Evolutionary conservation across 2,329 filamentous ascomycete species (phyloP), one percentile per base, ranked within the genome.

Genomic region (Colletotrichum brevisporum): DNA sequence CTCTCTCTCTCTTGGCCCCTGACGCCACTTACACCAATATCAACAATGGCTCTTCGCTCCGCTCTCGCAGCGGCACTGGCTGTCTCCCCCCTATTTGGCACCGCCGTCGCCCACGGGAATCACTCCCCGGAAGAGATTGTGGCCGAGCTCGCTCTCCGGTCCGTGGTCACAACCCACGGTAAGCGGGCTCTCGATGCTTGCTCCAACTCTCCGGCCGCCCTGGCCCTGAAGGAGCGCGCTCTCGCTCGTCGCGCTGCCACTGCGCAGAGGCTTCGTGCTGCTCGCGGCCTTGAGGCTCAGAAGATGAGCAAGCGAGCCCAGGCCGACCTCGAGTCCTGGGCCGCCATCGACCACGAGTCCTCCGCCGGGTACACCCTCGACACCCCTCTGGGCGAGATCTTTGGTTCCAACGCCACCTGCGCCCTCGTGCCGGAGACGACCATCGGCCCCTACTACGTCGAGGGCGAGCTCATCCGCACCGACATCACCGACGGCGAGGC

Each of bases 401-500:
- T 70, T 9, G 68, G 68, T 18, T 66, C 68, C 50, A 68, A 70
- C 59, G 64, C 58, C 36, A 70, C 63, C 54, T 70, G 68, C 58
- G 45, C 58, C 26, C 64, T 70, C 53, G 63, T 68, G 18, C 68
- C 68, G 21, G 58, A 68, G 58, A 48, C 50, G 47, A 70, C 58
- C 26, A 68, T 68, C 50, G 68, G 68, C 16, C 68, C 64, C 4
- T 70, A 82, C 50, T 80, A 81, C 71, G 78, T 85, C 48, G 75
- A 78, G 27, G 84, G 83, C 53, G 83, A 86, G 75, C 77, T 81
- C 65, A 75, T 86, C 68, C 81, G 84, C 55, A 74, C 78, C 45
- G 79, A 86, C 70, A 78, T 86, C 69, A 81, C 79, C 63, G 84
- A 86, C 64, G 67, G 75, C 5, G 71, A 82, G 71, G 75, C 52